Conservation (phyloP, 208 protist genomes). For the Trypanosoma caninum region DNA sequence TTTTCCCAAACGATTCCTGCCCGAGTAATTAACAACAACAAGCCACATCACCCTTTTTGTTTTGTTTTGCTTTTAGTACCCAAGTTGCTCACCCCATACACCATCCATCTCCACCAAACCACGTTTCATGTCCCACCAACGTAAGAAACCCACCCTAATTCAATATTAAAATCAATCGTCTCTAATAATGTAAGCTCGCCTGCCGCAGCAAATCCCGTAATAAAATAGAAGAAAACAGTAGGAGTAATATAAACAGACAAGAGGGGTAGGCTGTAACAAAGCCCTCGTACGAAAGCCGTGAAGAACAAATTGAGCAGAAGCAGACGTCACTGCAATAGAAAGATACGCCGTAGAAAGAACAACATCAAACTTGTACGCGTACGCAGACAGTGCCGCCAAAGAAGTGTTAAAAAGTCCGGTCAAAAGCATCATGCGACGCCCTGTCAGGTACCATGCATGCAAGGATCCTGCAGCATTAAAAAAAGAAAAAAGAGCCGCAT, state of each 20-base stretch:
- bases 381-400: conserved; percentile 38
- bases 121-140: too few species aligned
- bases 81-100: too few species aligned
- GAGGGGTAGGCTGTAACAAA: conserved; percentile 30
- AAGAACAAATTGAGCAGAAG: conserved; percentile 56
- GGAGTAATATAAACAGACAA: conserved; percentile 36
- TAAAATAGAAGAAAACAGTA: conserved; percentile 50
- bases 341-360: conserved; percentile 57
- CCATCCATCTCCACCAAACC: too few species aligned
- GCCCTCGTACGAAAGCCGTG: conserved; percentile 59
- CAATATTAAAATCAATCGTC: conserved; percentile 58
- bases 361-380: conserved; percentile 48
- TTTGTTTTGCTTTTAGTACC: too few species aligned
- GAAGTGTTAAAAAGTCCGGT: conserved; percentile 68
- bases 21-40: too few species aligned
- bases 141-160: too few species aligned
- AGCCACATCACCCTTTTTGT: too few species aligned
- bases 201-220: conserved; percentile 47
- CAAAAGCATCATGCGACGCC: conserved; percentile 60
- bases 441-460: conserved; percentile 53
- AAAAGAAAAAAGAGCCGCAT: conserved; percentile 45
- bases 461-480: conserved; percentile 61
- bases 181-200: conserved; percentile 61
- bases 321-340: conserved; percentile 43
- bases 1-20: too few species aligned